Conservation (phyloP, 2,329 filamentous ascomycete species). For the Hypoxylon sp. region DNA sequence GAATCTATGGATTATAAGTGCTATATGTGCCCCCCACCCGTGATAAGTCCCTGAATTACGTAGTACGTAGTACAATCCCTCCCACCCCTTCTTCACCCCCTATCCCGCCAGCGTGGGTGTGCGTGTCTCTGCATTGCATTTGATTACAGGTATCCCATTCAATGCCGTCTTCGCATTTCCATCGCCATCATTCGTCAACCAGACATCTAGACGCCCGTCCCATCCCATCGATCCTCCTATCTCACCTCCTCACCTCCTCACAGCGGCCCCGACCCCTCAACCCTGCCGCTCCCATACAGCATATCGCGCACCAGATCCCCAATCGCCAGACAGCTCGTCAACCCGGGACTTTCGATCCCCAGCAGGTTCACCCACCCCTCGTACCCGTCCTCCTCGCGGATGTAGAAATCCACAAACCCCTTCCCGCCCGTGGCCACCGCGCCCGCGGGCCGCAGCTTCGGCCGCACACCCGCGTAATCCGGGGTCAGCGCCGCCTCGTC, state of each 20-base stretch:
- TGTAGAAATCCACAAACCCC: slow-evolving; percentile 87
- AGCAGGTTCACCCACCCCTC: slow-evolving; percentile 89
- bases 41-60: not conserved
- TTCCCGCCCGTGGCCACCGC: slow-evolving; percentile 72
- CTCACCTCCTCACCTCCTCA: not conserved
- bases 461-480: slow-evolving; percentile 93
- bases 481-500: slow-evolving; percentile 76
- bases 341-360: slow-evolving; percentile 92
- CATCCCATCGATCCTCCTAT: slow-evolving; percentile 2
- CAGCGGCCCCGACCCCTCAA: slow-evolving; percentile 28
- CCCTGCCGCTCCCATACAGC: slow-evolving; percentile 59
- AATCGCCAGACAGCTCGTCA: slow-evolving; percentile 90
- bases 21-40: not conserved
- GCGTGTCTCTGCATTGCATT: slow-evolving; percentile 4
- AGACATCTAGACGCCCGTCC: not conserved
- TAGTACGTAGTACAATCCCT: not conserved
- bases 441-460: slow-evolving; percentile 78
- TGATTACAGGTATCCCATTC: not conserved
- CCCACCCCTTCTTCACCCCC: not conserved
- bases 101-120: slow-evolving; percentile 11
- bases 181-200: slow-evolving; percentile 5
- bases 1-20: not conserved
- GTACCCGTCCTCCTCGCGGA: slow-evolving; percentile 82
- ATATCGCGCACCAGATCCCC: slow-evolving; percentile 78
- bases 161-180: not conserved